A percentile compares a stretch with the other conserved stretches of the same genome.
phyloP scores from a whole-genome alignment of 1,284 basidiomycete species.

The Ganoderma lucidum region DNA sequence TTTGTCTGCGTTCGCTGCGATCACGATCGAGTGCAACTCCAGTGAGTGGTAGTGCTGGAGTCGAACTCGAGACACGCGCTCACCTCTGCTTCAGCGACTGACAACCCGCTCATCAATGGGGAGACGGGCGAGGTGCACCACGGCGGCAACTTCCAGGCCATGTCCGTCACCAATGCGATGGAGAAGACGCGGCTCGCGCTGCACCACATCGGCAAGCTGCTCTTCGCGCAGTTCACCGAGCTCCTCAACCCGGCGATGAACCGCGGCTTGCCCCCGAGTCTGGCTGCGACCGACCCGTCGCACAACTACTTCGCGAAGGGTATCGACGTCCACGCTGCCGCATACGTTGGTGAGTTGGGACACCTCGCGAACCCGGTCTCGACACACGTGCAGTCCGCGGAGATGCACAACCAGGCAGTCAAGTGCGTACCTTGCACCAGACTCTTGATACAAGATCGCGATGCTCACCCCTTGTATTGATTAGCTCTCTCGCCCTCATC shows the following conservation, averaged over 20 bases:
- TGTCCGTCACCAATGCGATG: conserved; percentile 88
- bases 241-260: conserved; percentile 86
- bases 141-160: conserved; percentile 90
- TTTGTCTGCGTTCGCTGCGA: conserved; percentile 64
- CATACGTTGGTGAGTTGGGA: conserved; percentile 86
- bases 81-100: conserved; percentile 58
- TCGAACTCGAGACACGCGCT: not conserved
- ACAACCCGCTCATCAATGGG: conserved; percentile 79
- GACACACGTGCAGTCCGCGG: conserved; percentile 85
- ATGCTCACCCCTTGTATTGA: not conserved
- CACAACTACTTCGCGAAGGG: conserved; percentile 86
- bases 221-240: conserved; percentile 88
- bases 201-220: conserved; percentile 83
- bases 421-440: not conserved
- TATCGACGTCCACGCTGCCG: conserved; percentile 83
- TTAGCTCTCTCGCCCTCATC: conserved; percentile 82
- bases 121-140: conserved; percentile 76
- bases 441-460: not conserved
- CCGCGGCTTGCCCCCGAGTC: conserved; percentile 82
- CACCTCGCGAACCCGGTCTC: conserved; percentile 88
- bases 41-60: conserved; percentile 57
- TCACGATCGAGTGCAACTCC: conserved; percentile 86
- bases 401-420: conserved; percentile 86
- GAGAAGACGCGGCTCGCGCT: conserved; percentile 86
- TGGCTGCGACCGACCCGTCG: conserved; percentile 85